Evolutionary conservation across 1,284 basidiomycete genomes (phyloP).

Genomic region (Heterobasidion occidentale): DNA sequence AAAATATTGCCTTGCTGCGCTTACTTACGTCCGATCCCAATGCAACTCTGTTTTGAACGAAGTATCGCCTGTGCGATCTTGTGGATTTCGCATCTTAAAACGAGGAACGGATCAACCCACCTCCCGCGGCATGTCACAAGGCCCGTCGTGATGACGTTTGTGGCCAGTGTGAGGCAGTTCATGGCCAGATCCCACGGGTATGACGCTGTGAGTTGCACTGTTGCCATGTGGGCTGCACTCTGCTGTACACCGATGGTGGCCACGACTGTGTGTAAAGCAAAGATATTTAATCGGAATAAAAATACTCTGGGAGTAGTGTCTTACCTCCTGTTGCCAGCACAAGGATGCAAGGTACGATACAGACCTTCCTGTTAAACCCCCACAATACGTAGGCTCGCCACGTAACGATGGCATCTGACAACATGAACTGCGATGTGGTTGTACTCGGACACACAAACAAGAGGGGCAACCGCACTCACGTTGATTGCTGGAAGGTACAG

Average conservation of each 20-base stretch:
- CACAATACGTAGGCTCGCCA: constrained; percentile 2
- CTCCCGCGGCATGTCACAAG: not conserved
- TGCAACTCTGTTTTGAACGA: not conserved
- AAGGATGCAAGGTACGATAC: not conserved
- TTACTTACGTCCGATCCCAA: not conserved
- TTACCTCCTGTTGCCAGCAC: constrained; percentile 1
- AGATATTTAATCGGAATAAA: not conserved
- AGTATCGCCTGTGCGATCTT: not conserved
- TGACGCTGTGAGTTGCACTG: not conserved
- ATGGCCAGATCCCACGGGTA: constrained; percentile 1
- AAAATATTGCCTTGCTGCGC: not conserved
- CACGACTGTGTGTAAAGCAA: not conserved
- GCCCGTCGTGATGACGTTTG: constrained; percentile 2
- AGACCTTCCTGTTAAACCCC: not conserved
- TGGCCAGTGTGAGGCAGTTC: constrained; percentile 4
- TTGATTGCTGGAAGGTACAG: constrained; percentile 1
- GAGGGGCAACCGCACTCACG: not conserved
- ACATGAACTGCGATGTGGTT: not conserved
- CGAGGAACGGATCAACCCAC: not conserved
- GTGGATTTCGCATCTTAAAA: no score
- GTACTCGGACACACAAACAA: not conserved
- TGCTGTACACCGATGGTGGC: not conserved
- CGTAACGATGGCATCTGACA: constrained; percentile 1
- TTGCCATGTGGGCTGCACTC: not conserved
- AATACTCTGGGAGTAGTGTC: not conserved